These are phyloP conservation scores for Acrodontium crateriforme DNA, from an alignment of 2,329 filamentous ascomycete species.

Conservation along the genomic window DNA sequence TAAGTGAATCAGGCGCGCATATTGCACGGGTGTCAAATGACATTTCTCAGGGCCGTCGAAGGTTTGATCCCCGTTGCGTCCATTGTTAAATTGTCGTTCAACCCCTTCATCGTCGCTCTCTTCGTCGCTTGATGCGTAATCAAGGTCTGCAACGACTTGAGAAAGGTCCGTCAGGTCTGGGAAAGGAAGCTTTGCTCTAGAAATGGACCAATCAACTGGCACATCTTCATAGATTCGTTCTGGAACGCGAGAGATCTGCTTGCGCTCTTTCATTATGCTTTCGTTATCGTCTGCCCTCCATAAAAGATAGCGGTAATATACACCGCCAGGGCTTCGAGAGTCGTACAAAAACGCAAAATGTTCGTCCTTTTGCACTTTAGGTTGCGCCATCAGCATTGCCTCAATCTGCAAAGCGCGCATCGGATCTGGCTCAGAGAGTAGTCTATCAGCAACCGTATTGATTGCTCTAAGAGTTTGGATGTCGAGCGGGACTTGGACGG, in stretches of 20 bases:
- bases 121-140: conserved; percentile 78
- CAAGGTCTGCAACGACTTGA: conserved; percentile 69
- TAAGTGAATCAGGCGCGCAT: conserved; percentile 71
- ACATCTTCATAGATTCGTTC: conserved; percentile 53
- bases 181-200: conserved; percentile 59
- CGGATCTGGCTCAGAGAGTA: conserved; percentile 47
- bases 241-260: conserved; percentile 23
- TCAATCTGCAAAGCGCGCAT: conserved; percentile 65
- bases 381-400: conserved; percentile 75
- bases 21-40: conserved; percentile 68
- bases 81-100: conserved; percentile 27
- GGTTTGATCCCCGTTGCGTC: conserved; percentile 26
- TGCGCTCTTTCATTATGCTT: conserved; percentile 25
- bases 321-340: conserved; percentile 58
- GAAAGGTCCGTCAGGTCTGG: conserved; percentile 46
- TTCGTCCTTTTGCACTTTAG: conserved; percentile 71
- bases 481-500: conserved; percentile 57
- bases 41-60: conserved; percentile 27
- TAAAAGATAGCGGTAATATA: conserved; percentile 87
- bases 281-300: conserved; percentile 45
- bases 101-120: conserved; percentile 51
- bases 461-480: conserved; percentile 69
- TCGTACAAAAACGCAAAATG: conserved; percentile 95
- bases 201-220: conserved; percentile 62
- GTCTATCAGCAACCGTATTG: conserved; percentile 70